Base-by-base conservation (phyloP, 139 green algal genomes). In the Yamagishiella unicocca region DNA sequence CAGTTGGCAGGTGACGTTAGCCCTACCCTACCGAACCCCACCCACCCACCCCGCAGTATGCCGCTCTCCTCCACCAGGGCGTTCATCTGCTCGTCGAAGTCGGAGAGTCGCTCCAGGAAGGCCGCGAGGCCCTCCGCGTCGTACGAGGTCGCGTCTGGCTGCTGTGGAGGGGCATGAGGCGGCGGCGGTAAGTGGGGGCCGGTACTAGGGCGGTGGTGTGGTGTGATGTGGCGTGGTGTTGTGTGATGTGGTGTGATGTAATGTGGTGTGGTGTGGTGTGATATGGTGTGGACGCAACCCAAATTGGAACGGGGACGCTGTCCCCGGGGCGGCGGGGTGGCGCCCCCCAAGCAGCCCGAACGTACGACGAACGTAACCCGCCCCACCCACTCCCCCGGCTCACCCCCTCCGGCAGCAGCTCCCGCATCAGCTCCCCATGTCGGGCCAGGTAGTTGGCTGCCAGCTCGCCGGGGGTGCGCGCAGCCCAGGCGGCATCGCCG, bases 41-140 rank as follows among this genome's bases (percentile, higher is more conserved):
- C n/a, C n/a, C n/a, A n/a, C 19, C 29, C 81, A 92, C 95, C 93
- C 19, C 74, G 54, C 42, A 97, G 88, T 29, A 96, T 89, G 79
- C 93, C 92, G 8, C 89, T 90, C 9, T 95, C 89, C 19, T 94
- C 67, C 43, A 95, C 94, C 33, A 91, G 82, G 0, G 77, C 58
- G 35, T 97, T 97, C 94, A 97, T 96, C 12, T 80, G 50, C 22
- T 87, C 77, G 84, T 98, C 96, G 92, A 98, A 98, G 38, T 94
- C 91, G 0, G 93, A 95, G 64, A 97, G 79, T 6, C 85, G 45
- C 35, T 93, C 87, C 29, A 96, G 72, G 67, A 96, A 95, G 46
- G 86, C 87, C 22, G 64, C 62, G 58, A 94, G 80, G 81, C 89
- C 93, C 3, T 67, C 73, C 38, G 87, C 62, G 74, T 96, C 89